Evolutionary conservation across 129 eudicot species (phyloP), one percentile per base, ranked within the genome.

Genomic region (Centrapalus pauciflorus): DNA sequence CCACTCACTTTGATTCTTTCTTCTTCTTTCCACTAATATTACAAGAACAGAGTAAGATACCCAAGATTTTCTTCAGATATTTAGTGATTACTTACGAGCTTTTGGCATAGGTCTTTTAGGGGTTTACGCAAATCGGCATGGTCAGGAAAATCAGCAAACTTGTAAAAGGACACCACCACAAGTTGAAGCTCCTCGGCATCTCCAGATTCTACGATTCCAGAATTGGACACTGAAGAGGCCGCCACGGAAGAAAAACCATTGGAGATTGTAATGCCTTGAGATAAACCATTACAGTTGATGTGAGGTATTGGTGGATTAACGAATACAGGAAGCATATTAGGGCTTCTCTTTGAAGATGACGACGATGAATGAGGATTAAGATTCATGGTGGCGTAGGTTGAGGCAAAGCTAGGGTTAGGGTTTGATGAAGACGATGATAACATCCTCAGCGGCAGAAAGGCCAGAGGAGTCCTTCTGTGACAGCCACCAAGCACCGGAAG

Each of bases 71-170:
- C n/a, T n/a, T n/a, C n/a, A 48, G 35, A 2, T 16, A 40, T 17
- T 6, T 1, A 19, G 30, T 7, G 28, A 61, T 7, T 4, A 29
- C 0, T 23, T 81, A 91, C 98, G 90, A 91, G 77, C 14, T 72
- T 56, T 62, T 88, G 64, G 37, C 98, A 91, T 57, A 91, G 85
- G 37, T 72, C 82, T 67, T 91, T 91, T 66, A 91, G 45, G 1
- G 96, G 96, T 29, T 69, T 75, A 35, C 96, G 80, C 13, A 91
- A 67, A 62, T 85, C 82, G 46, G 90, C 95, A 61, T 91, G 95
- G 77, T 91, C 98, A 23, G 87, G 83, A 41, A 91, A 91, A 75
- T 91, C 90, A 72, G 98, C 96, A 16, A 91, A 91, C 80, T 91
- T 87, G 76, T 91, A 91, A 70, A 91, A 91, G 0, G 98, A 91